Evolutionary conservation across 2,329 filamentous ascomycete genomes (phyloP), one percentile per base, ranked within the genome.

Genomic region (Aspergillus neoniger): DNA sequence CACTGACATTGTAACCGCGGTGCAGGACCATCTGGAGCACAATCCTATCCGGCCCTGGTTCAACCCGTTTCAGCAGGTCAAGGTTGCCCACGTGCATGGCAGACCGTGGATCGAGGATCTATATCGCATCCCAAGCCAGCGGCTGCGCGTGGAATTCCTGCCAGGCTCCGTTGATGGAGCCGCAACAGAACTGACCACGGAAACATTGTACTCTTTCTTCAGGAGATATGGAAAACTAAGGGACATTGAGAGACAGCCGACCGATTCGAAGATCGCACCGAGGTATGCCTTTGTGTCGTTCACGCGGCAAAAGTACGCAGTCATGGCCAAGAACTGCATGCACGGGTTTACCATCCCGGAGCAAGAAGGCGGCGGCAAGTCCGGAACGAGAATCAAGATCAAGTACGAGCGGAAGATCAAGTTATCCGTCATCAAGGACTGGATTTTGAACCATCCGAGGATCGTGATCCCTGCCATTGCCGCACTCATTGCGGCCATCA

Each of bases 91-190:
- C 6, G 95, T 99, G 2, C 83, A 86, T 58, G 95, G 95, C 9
- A 86, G 88, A 21, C 95, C 95, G 0, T 99, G 95, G 95, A 84
- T 98, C 2, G 95, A 98, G 71, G 95, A 99, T 72, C 80, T 99
- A 28, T 90, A 92, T 67, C 86, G 92, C 6, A 88, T 92, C 54
- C 95, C 95, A 0, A 91, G 88, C 59, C 82, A 82, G 43, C 84
- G 91, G 28, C 71, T 99, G 39, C 90, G 87, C 67, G 87, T 97
- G 21, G 94, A 98, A 71, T 98, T 97, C 65, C 83, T 94, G 7
- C 86, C 92, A 4, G 85, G 86, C 0, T 83, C 84, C 25, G 84
- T 91, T 0, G 92, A 91, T n/a, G 83, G 81, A 1, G 82, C 88
- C 58, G 88, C 88, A 0, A 86, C 88, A 6, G 92, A 96, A 68